Conservation (phyloP, 352 stramenopile genomes). For the Phytophthora podocarpi region DNA sequence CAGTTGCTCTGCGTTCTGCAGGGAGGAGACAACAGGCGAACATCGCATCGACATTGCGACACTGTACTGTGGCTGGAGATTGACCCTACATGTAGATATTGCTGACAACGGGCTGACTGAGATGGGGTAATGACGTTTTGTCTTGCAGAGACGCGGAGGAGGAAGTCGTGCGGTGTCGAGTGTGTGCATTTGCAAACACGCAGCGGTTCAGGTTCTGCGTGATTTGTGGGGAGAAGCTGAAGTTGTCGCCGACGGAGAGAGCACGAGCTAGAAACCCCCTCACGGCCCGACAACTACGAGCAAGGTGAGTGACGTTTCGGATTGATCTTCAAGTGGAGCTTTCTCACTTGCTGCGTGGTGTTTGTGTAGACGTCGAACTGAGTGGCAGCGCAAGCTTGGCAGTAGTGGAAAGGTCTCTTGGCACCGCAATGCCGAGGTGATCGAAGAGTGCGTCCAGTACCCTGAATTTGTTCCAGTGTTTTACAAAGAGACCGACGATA, state of each 20-base stretch:
- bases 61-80: conserved; percentile 16
- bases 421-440: conserved; percentile 1
- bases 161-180: conserved; percentile 31
- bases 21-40: conserved; percentile 26
- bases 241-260: conserved; percentile 32
- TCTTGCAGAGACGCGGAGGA: conserved; percentile 53
- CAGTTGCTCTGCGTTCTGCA: background rate
- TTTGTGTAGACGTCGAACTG: conserved; percentile 21
- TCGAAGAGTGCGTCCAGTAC: conserved; percentile 4
- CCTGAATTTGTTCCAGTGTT: conserved; percentile 19
- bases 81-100: too few relatives aligned
- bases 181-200: conserved; percentile 54
- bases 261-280: conserved; percentile 6
- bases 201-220: conserved; percentile 49
- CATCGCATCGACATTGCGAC: conserved; percentile 55
- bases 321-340: background rate
- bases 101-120: too few relatives aligned
- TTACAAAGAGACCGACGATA: background rate
- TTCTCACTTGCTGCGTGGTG: background rate
- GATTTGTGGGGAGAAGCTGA: conserved; percentile 45
- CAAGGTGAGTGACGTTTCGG: too few relatives aligned
- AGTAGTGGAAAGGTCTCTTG: conserved; percentile 8
- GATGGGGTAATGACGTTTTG: too few relatives aligned
- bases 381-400: conserved; percentile 27
- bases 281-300: conserved; percentile 23